Percentiles rank a stretch among this genome's conserved stretches.
phyloP scores from a whole-genome alignment of 1,284 basidiomycete genomes.

The Polyporus tsugae region DNA sequence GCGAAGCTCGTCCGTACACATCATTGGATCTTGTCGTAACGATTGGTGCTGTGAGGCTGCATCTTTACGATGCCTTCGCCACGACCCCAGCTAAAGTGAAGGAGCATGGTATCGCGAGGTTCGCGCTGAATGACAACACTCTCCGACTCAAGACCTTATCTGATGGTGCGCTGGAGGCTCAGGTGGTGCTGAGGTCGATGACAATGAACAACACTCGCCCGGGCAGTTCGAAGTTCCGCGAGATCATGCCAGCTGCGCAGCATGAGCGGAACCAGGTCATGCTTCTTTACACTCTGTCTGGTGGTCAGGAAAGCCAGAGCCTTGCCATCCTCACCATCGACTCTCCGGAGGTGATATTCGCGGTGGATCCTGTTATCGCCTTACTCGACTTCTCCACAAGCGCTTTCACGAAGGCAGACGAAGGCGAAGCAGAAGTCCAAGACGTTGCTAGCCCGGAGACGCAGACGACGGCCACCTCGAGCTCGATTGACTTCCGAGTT shows the following conservation, averaged over 20 bases:
- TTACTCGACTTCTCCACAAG: conserved; percentile 87
- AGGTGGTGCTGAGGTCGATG: conserved; percentile 89
- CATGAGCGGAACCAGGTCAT: conserved; percentile 96
- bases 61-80: conserved; percentile 86
- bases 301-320: conserved; percentile 62
- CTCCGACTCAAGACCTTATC: conserved; percentile 88
- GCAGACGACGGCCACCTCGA: conserved; percentile 33
- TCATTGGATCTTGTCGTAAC: conserved; percentile 82
- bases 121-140: conserved; percentile 84
- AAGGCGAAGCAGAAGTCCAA: conserved; percentile 25
- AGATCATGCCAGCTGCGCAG: conserved; percentile 92
- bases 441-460: conserved; percentile 9
- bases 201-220: conserved; percentile 91
- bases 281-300: conserved; percentile 87
- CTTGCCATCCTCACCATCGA: conserved; percentile 91
- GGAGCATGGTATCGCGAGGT: conserved; percentile 86
- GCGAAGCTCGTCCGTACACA: conserved; percentile 57
- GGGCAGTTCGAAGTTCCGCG: conserved; percentile 88
- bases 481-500: conserved; percentile 71
- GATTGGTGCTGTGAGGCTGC: conserved; percentile 84
- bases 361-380: conserved; percentile 92
- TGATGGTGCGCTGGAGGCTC: conserved; percentile 86
- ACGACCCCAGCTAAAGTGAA: conserved; percentile 68
- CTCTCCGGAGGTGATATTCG: conserved; percentile 93
- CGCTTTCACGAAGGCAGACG: conserved; percentile 53